Base-by-base conservation (phyloP, 164 flowering plant species). In the Macadamia tetraphylla region DNA sequence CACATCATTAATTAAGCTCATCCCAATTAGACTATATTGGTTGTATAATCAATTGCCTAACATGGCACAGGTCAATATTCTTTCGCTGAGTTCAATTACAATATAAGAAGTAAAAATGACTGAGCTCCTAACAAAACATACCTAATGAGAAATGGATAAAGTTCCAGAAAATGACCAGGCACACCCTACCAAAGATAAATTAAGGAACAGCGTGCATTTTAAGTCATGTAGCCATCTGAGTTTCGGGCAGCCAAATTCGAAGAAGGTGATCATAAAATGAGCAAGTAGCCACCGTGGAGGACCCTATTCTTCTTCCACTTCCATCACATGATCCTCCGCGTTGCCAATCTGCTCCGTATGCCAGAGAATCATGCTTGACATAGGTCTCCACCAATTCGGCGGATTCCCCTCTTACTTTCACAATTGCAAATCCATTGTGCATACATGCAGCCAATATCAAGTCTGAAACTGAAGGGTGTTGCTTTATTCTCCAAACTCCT, bases 331-430 rank as follows among this genome's bases (percentile, higher is more conserved):
- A 15, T 0, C n/a, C 57, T 9, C 77, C 86, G 73, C 76, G 78
- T 48, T 85, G 88, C 97, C 98, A 89, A 67, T 95, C 98, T 62
- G 88, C 97, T 60, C 99, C 98, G 81, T 95, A 92, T 9, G 98
- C 98, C 69, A 95, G 86, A 9, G 97, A 95, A 56, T 67, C 84
- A 66, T 90, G 96, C 72, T 86, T 84, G 10, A 44, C 70, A 60
- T 86, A 94, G 40, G 85, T 84, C 78, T 92, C 96, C 32, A 85
- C 11, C 6, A 88, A 79, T 70, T 82, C 80, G 29, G 80, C 66
- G 35, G 72, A 64, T 52, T 76, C 83, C 10, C 78, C 85, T 44
- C 71, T 65, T 7, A 76, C 67, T 57, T 74, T 83, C 8, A 84
- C 90, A 69, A 92, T 62, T 56, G 88, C 84, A 77, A 90, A 90